phyloP scores from a whole-genome alignment of 2,329 filamentous ascomycete species.

The Fusarium staphyleae region DNA sequence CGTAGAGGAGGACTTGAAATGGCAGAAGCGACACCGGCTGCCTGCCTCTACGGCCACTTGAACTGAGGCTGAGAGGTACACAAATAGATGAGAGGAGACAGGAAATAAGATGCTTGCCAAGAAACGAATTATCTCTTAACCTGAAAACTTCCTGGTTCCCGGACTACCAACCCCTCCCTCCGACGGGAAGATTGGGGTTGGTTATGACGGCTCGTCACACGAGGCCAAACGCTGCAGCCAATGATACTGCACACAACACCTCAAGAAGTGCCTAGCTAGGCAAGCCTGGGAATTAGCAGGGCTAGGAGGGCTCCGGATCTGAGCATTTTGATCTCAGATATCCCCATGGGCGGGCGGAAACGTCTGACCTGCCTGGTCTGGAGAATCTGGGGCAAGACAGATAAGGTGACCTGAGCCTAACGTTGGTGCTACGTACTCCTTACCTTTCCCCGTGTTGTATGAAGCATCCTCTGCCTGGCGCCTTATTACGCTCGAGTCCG shows the following conservation, averaged over 20 bases:
- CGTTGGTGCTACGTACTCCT: constrained; percentile 7
- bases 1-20: too few relatives aligned
- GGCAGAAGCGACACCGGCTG: constrained; percentile 15
- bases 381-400: constrained; percentile 10
- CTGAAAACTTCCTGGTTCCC: constrained; percentile 25
- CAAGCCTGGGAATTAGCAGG: constrained; percentile 12
- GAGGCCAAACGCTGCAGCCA: too few relatives aligned
- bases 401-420: constrained; percentile 5
- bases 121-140: constrained; percentile 6
- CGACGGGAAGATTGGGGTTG: constrained; percentile 21
- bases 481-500: constrained; percentile 31
- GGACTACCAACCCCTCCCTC: constrained; percentile 12
- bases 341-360: constrained; percentile 22
- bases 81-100: neutral
- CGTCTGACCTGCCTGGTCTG: constrained; percentile 3
- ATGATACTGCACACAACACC: too few relatives aligned
- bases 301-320: constrained; percentile 19
- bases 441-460: constrained; percentile 25
- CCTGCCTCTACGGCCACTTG: constrained; percentile 2
- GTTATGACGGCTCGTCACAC: constrained; percentile 10
- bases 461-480: constrained; percentile 20
- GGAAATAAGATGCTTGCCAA: constrained; percentile 10
- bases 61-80: constrained; percentile 1
- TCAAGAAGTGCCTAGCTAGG: too few relatives aligned
- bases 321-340: constrained; percentile 11